These are phyloP conservation scores for Noccaea caerulescens DNA, from an alignment of 345 rosid genomes.

Conservation along the genomic window DNA sequence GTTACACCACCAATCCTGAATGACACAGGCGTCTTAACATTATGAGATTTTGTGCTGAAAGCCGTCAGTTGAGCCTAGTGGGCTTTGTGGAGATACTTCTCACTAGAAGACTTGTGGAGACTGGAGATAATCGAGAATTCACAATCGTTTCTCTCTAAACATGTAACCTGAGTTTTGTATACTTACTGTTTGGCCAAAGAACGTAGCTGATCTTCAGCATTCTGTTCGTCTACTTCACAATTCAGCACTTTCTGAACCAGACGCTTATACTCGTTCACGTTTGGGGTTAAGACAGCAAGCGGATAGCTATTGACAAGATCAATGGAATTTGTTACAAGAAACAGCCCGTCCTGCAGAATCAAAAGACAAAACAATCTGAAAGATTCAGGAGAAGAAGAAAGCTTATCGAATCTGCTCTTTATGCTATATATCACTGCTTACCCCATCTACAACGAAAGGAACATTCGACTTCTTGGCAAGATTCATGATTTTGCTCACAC, in stretches of 20 bases:
- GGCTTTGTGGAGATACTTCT: background rate
- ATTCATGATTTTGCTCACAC: constrained; percentile 71
- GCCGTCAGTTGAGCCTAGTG: background rate
- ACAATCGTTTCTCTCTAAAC: background rate
- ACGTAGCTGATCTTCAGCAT: constrained; percentile 60
- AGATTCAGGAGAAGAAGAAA: background rate
- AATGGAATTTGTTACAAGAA: constrained; percentile 71
- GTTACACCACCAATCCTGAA: constrained; percentile 90
- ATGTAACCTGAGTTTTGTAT: constrained; percentile 7
- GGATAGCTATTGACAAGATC: constrained; percentile 78
- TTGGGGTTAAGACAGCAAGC: constrained; percentile 85
- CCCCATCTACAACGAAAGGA: constrained; percentile 91
- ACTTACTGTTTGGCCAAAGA: constrained; percentile 73
- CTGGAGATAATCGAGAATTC: background rate
- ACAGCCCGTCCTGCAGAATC: constrained; percentile 74
- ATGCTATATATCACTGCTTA: constrained; percentile 39
- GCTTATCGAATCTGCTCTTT: background rate
- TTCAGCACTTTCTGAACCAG: constrained; percentile 73
- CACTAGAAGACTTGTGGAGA: constrained; percentile 1
- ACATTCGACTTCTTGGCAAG: constrained; percentile 70
- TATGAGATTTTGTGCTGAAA: background rate
- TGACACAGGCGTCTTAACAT: constrained; percentile 11
- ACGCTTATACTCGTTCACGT: constrained; percentile 91
- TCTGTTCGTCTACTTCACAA: constrained; percentile 66
- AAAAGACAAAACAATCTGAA: background rate